A percentile compares a stretch with the other conserved stretches of the same genome.
phyloP scores from a whole-genome alignment of 768 basidiomycete genomes.

The Amanita pseudoporphyria region DNA sequence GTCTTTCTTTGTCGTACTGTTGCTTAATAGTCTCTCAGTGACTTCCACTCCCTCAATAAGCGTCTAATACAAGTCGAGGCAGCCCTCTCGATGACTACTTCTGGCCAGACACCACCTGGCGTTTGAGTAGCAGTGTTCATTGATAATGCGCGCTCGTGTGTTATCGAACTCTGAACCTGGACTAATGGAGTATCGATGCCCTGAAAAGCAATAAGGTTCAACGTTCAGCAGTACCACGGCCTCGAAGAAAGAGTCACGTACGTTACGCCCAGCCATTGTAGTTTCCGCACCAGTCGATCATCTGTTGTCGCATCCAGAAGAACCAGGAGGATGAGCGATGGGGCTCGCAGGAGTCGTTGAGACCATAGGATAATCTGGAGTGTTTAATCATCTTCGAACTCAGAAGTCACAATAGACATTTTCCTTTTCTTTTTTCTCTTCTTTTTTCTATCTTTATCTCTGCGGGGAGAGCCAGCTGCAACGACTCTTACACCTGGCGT shows the following conservation, averaged over 20 bases:
- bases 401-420: constrained; percentile 21
- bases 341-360: constrained; percentile 5
- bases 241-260: neutral
- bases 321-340: too few relatives aligned
- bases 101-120: too few relatives aligned
- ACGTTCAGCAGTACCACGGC: neutral
- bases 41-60: too few relatives aligned
- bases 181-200: constrained; percentile 21
- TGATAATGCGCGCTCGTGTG: too few relatives aligned
- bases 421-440: constrained; percentile 28
- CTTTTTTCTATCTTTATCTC: constrained; percentile 26
- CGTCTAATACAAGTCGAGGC: too few relatives aligned
- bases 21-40: too few relatives aligned
- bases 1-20: too few relatives aligned
- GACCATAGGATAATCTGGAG: constrained; percentile 11
- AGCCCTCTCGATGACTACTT: too few relatives aligned
- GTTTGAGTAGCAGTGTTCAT: too few relatives aligned
- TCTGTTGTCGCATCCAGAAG: neutral
- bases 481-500: neutral
- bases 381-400: constrained; percentile 10
- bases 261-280: neutral
- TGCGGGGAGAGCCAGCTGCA: neutral
- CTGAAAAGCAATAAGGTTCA: neutral
- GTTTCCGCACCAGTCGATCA: neutral
- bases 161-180: too few relatives aligned